Conservation (phyloP, 1,284 basidiomycete species). For the Calocybe gambosa region DNA sequence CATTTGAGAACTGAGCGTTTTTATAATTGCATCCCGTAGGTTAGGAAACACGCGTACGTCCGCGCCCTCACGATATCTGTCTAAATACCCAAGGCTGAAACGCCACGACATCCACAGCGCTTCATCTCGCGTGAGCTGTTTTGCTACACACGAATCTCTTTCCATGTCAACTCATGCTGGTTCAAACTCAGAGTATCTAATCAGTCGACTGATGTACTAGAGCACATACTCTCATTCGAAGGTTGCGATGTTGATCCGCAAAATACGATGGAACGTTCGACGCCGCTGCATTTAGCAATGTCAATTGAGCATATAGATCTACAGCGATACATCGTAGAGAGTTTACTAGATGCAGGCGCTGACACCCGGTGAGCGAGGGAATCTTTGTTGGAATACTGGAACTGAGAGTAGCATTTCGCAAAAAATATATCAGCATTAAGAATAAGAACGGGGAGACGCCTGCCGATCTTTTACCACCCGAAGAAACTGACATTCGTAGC, state of each 20-base stretch:
- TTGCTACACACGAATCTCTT: background rate
- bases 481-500: conserved; percentile 38
- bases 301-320: conserved; percentile 55
- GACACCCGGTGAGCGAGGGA: conserved; percentile 50
- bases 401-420: background rate
- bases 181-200: conserved; percentile 36
- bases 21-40: conserved; percentile 27
- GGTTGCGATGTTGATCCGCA: conserved; percentile 81
- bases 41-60: conserved; percentile 60
- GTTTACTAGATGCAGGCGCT: conserved; percentile 73
- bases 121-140: conserved; percentile 71
- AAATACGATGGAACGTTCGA: conserved; percentile 70
- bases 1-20: background rate
- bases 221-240: conserved; percentile 69
- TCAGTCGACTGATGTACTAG: conserved; percentile 60
- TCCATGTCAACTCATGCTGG: background rate
- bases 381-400: background rate
- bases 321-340: conserved; percentile 50
- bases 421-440: conserved; percentile 51
- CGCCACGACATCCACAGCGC: conserved; percentile 37
- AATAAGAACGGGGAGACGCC: conserved; percentile 64
- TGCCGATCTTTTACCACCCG: conserved; percentile 49
- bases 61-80: background rate
- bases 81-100: no score
- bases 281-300: conserved; percentile 80